Conservation (phyloP, 1,284 basidiomycete genomes). For the Moesziomyces parantarcticus region DNA sequence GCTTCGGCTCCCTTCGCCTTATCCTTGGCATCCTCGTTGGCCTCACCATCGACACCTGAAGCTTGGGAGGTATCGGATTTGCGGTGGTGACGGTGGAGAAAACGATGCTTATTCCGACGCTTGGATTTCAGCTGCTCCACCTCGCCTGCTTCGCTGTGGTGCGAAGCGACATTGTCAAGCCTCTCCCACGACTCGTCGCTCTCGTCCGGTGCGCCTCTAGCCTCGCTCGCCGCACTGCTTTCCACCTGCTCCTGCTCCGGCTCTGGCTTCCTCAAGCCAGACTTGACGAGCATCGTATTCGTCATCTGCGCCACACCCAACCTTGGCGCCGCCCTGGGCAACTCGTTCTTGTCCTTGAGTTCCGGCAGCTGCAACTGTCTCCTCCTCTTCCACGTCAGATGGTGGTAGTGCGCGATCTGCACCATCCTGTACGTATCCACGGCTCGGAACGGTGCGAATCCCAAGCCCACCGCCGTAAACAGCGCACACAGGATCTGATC, state of each 20-base stretch:
- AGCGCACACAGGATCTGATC: conserved; percentile 66
- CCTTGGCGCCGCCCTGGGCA: conserved; percentile 47
- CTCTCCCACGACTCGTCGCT: conserved; percentile 14
- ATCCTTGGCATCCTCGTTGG: background rate
- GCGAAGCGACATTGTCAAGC: conserved; percentile 18
- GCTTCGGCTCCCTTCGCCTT: background rate
- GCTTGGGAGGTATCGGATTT: background rate
- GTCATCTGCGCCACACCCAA: conserved; percentile 31
- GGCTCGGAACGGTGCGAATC: conserved; percentile 64
- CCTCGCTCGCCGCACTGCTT: background rate
- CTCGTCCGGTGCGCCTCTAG: background rate
- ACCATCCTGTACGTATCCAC: conserved; percentile 66
- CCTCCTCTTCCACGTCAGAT: conserved; percentile 59
- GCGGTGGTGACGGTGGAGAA: conserved; percentile 25
- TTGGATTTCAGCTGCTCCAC: conserved; percentile 31
- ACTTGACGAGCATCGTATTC: conserved; percentile 38
- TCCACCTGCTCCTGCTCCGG: background rate
- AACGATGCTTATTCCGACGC: conserved; percentile 14
- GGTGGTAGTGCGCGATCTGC: conserved; percentile 64
- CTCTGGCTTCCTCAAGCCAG: conserved; percentile 7
- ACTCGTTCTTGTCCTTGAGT: conserved; percentile 61
- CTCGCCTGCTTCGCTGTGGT: conserved; percentile 25
- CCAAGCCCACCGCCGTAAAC: conserved; percentile 62
- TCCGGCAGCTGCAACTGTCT: conserved; percentile 50
- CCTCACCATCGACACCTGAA: background rate